Percentiles rank a stretch among this genome's conserved stretches.
These are phyloP conservation scores for Melastoma malabathricum DNA, from an alignment of 345 rosid species.

Conservation along the genomic window DNA sequence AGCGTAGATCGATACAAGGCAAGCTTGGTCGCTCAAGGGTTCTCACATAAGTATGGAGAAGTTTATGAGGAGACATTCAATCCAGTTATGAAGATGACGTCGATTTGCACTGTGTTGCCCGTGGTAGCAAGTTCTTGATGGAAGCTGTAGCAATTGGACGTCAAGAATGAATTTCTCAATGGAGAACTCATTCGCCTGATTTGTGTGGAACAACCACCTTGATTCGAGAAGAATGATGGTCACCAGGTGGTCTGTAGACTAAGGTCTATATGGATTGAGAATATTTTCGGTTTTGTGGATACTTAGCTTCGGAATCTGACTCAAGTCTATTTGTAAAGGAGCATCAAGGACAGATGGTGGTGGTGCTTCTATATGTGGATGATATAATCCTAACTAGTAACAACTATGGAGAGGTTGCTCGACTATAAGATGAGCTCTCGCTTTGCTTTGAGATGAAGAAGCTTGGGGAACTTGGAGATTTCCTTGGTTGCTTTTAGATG, in stretches of 20 bases:
- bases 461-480: neutral
- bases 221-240: neutral
- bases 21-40: neutral
- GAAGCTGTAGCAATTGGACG: neutral
- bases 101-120: neutral
- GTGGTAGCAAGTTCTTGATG: neutral
- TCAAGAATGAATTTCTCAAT: neutral
- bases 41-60: neutral
- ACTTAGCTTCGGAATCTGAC: neutral
- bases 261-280: neutral
- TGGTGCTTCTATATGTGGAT: neutral
- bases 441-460: conserved; percentile 6
- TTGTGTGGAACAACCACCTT: neutral
- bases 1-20: neutral
- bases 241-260: too few species aligned
- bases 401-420: neutral
- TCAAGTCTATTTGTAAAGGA: neutral
- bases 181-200: neutral
- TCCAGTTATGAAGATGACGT: neutral
- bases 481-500: too few species aligned
- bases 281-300: neutral
- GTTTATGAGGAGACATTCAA: neutral
- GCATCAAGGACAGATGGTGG: neutral
- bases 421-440: neutral
- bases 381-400: neutral